phyloP scores from a whole-genome alignment of 305 asterid species.

The Fraxinus sp. region DNA sequence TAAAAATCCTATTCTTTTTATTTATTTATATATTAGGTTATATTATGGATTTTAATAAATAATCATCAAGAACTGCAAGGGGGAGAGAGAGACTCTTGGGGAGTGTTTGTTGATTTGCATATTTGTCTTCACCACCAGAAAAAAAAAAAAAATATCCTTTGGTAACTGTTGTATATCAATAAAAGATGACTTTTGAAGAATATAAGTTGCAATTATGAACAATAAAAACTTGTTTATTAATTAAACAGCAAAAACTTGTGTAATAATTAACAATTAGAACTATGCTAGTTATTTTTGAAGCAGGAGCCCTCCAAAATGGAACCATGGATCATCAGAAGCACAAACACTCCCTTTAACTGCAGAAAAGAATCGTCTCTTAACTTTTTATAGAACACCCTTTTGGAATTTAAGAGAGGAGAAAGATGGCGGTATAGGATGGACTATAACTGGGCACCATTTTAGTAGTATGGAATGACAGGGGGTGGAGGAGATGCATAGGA shows the following conservation, averaged over 20 bases:
- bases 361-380: conserved; percentile 15
- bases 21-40: background rate
- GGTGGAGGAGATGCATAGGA: conserved; percentile 55
- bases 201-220: conserved; percentile 29
- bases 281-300: conserved; percentile 33
- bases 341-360: conserved; percentile 10
- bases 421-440: background rate
- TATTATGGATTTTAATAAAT: background rate
- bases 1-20: background rate
- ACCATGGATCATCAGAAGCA: conserved; percentile 17
- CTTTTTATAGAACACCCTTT: background rate
- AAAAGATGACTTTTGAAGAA: conserved; percentile 20
- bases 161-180: background rate
- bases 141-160: background rate
- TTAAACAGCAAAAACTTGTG: too few relatives aligned
- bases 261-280: conserved; percentile 33
- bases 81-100: background rate
- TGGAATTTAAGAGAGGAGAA: conserved; percentile 25
- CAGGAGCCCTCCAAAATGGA: conserved; percentile 22
- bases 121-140: background rate
- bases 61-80: background rate
- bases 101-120: background rate
- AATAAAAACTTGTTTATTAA: conserved; percentile 17
- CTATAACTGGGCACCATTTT: conserved; percentile 14
- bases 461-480: conserved; percentile 55